A percentile compares a stretch with the other conserved stretches of the same genome.
Evolutionary conservation across 1,139 yeast genomes (phyloP).

Genomic region (Sugiyamaella japonica): DNA sequence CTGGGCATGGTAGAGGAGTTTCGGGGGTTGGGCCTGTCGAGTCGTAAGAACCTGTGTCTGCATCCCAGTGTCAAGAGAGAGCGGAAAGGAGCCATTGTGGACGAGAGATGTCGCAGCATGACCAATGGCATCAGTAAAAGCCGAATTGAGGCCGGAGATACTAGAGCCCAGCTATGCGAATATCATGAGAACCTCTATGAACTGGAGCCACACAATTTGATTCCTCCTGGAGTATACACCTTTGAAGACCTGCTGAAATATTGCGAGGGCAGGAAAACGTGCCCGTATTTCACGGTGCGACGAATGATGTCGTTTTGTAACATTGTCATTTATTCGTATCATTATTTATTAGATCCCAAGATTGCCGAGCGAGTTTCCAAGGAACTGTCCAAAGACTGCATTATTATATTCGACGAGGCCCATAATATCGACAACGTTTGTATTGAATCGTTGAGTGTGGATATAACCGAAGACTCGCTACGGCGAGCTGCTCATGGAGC

Average conservation of each 20-base stretch:
- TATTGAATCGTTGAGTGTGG: slow-evolving; percentile 90
- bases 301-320: slow-evolving; percentile 97
- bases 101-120: slow-evolving; percentile 91
- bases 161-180: slow-evolving; percentile 65
- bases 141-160: slow-evolving; percentile 62
- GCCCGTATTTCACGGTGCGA: slow-evolving; percentile 97
- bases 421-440: slow-evolving; percentile 98
- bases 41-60: slow-evolving; percentile 89
- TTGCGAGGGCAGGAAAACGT: slow-evolving; percentile 75
- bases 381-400: slow-evolving; percentile 89
- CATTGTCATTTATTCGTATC: slow-evolving; percentile 92
- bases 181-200: slow-evolving; percentile 88
- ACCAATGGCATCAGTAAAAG: slow-evolving; percentile 87
- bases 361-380: slow-evolving; percentile 93
- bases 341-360: slow-evolving; percentile 92
- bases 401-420: slow-evolving; percentile 96
- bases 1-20: slow-evolving; percentile 80
- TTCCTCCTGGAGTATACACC: slow-evolving; percentile 93
- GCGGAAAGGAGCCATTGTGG: slow-evolving; percentile 89
- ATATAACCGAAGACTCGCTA: slow-evolving; percentile 78
- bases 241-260: slow-evolving; percentile 78
- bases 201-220: slow-evolving; percentile 79
- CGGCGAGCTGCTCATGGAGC: slow-evolving; percentile 84
- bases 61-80: slow-evolving; percentile 88
- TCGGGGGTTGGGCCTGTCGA: slow-evolving; percentile 88